Percentiles rank a stretch among this genome's conserved stretches.
These are phyloP conservation scores for Chenopodium suecicum DNA, from an alignment of 148 eudicot species.

Conservation along the genomic window DNA sequence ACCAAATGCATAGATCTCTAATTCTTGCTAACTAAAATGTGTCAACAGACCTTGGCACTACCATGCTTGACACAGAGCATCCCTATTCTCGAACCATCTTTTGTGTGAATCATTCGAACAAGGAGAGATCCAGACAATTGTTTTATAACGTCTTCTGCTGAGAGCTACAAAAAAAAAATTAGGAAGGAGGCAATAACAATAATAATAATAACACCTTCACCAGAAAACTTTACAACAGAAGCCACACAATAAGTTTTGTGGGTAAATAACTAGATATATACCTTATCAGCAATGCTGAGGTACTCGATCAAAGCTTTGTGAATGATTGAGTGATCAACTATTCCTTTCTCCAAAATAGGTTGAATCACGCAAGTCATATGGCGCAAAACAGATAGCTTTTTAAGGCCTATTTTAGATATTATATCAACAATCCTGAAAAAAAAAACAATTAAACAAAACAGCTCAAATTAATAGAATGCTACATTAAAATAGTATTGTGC, in stretches of 20 bases:
- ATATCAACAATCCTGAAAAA: slow-evolving; percentile 75
- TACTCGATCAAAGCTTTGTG: slow-evolving; percentile 81
- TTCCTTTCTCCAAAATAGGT: slow-evolving; percentile 93
- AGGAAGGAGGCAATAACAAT: slow-evolving; percentile 6
- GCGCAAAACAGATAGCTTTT: slow-evolving; percentile 63
- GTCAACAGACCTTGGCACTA: slow-evolving; percentile 72
- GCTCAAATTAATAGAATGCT: neutral
- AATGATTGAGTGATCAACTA: slow-evolving; percentile 88
- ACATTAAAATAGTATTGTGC: neutral
- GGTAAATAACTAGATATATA: slow-evolving; percentile 21
- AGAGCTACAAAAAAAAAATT: slow-evolving; percentile 47
- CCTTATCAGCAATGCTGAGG: slow-evolving; percentile 85
- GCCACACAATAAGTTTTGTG: neutral
- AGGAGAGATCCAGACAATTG: slow-evolving; percentile 69
- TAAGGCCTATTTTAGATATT: slow-evolving; percentile 67
- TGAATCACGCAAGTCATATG: slow-evolving; percentile 75
- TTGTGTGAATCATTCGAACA: slow-evolving; percentile 83
- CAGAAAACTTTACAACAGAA: neutral
- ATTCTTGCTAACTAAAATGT: neutral
- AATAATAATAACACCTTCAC: neutral
- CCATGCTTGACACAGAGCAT: slow-evolving; percentile 86
- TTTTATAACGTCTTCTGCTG: slow-evolving; percentile 75
- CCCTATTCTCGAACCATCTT: slow-evolving; percentile 81
- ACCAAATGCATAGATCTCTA: neutral
- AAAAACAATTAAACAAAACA: neutral